phyloP scores from a whole-genome alignment of 2,329 filamentous ascomycete species.

The Cladophialophora exuberans region DNA sequence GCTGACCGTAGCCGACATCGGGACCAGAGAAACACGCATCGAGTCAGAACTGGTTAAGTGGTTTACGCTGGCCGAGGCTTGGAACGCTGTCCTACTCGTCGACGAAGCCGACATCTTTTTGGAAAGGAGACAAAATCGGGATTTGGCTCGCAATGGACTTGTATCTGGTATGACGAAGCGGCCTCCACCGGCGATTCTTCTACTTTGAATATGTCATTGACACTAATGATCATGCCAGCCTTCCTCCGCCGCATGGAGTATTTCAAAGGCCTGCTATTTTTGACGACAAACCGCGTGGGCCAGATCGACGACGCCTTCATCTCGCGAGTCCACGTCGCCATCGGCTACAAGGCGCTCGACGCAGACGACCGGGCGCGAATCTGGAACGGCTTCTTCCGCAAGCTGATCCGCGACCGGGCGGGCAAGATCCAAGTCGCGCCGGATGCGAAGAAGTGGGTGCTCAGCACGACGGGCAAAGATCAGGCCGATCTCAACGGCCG shows the following conservation, averaged over 20 bases:
- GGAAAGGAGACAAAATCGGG: slow-evolving; percentile 6
- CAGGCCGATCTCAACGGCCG: slow-evolving; percentile 38
- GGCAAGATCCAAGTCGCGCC: not conserved
- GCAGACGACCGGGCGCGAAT: slow-evolving; percentile 8
- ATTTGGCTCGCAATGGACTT: slow-evolving; percentile 14
- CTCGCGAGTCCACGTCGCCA: slow-evolving; percentile 35
- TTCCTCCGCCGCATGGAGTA: slow-evolving; percentile 31
- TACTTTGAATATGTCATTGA: not conserved
- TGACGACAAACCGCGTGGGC: slow-evolving; percentile 38
- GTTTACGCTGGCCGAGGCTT: slow-evolving; percentile 1
- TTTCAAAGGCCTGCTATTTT: slow-evolving; percentile 36
- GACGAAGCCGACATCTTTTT: slow-evolving; percentile 24
- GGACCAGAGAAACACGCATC: not conserved
- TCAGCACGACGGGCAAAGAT: not conserved
- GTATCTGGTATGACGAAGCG: slow-evolving; percentile 13
- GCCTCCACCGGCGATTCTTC: not conserved
- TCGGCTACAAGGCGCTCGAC: slow-evolving; percentile 33
- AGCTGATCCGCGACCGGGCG: not conserved
- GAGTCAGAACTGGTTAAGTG: slow-evolving; percentile 1
- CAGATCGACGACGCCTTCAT: slow-evolving; percentile 37
- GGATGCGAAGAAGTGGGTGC: slow-evolving; percentile 2
- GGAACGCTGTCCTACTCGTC: slow-evolving; percentile 18
- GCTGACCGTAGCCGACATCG: slow-evolving; percentile 9
- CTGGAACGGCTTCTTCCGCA: slow-evolving; percentile 12
- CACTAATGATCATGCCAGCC: slow-evolving; percentile 1